These are phyloP conservation scores for Mycena metata DNA, from an alignment of 768 basidiomycete genomes.

Conservation along the genomic window DNA sequence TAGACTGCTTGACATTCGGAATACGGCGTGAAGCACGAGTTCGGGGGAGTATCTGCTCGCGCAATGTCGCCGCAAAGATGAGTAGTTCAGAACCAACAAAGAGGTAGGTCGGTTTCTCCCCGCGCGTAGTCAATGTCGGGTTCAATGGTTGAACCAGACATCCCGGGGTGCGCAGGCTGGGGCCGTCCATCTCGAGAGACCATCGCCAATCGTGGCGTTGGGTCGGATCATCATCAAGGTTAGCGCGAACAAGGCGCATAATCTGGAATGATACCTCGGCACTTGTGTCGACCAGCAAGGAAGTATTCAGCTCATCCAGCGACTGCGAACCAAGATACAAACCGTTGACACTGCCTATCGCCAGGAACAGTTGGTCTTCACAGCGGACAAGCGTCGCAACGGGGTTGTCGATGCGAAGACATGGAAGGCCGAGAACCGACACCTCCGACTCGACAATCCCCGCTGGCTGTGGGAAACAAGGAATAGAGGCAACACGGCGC, in stretches of 20 bases:
- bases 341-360: not conserved
- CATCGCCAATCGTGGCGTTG: constrained; percentile 11
- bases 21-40: not conserved
- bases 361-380: constrained; percentile 7
- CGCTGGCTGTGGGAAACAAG: not conserved
- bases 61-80: not conserved
- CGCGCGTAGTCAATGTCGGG: not conserved
- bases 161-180: not conserved
- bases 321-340: not conserved
- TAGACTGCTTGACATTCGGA: not conserved
- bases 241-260: not conserved
- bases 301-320: not conserved
- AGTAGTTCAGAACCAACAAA: constrained; percentile 3
- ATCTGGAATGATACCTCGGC: constrained; percentile 14
- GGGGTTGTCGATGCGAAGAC: constrained; percentile 1
- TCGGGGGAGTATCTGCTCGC: not conserved
- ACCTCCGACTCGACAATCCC: too few species aligned
- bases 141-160: constrained; percentile 13
- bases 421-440: not conserved
- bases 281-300: not conserved
- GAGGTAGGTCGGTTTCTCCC: not conserved
- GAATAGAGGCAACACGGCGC: not conserved
- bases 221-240: not conserved
- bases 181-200: constrained; percentile 2
- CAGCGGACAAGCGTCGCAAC: constrained; percentile 7